Evolutionary conservation across 352 stramenopile species (phyloP), one percentile per base, ranked within the genome.

Genomic region (Phytopythium boreale): DNA sequence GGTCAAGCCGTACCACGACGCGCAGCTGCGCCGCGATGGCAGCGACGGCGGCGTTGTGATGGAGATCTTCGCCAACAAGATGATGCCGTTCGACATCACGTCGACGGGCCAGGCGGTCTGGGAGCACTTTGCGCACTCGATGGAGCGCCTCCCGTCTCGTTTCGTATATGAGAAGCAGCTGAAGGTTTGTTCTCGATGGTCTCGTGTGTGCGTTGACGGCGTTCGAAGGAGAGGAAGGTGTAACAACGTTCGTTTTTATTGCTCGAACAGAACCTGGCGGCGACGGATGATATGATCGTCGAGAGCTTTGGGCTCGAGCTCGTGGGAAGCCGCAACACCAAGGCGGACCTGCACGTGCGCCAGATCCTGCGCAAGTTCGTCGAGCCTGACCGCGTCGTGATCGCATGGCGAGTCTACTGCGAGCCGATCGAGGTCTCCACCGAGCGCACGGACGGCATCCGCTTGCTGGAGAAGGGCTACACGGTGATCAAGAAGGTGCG

Each of bases 51-150:
- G 26, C 22, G 79, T 75, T 20, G 56, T 84, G 15, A 80, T 85
- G 66, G 78, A 83, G 61, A 84, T 85, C 56, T 84, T 80, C 20
- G 78, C 74, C 24, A 84, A 83, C 69, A 87, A 87, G 53, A 68
- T 84, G 34, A 75, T 87, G 61, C 78, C 78, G 22, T 87, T 87
- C 39, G 68, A 70, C 36, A 65, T 84, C 29, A 49, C 76, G 29
- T 67, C 72, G 26, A 84, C 75, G 11, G 68, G 67, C 3, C 56
- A 71, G 11, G 78, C 78, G 7, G 76, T 85, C 2, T 87, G 79
- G 79, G 67, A 79, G 17, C 79, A 87, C 62, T 87, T 85, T 56
- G 69, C 72, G 37, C 70, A 84, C 66, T 78, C 74, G 14, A 85
- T 84, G 74, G 76, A 85, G 57, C 74, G 79, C 31, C 78, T 84